Percentiles rank a stretch among this genome's conserved stretches.
Conservation (phyloP, 2,329 filamentous ascomycete genomes). For the Colletotrichum spinosum region DNA sequence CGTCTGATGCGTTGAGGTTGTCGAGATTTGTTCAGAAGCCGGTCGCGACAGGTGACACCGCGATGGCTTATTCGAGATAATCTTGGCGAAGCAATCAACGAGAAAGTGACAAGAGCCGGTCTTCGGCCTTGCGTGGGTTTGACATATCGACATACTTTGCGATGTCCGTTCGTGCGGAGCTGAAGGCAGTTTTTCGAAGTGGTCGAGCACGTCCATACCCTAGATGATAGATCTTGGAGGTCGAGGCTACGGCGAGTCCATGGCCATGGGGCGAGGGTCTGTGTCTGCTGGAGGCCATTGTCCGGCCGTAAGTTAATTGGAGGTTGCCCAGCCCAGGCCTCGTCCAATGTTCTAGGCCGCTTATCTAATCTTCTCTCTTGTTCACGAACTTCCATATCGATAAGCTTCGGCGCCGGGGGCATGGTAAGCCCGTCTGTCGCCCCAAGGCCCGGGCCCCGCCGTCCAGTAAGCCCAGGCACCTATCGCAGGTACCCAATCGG, state of each 20-base stretch:
- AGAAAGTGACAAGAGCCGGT: conserved; percentile 10
- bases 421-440: conserved; percentile 4
- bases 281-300: conserved; percentile 6
- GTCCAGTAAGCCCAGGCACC: too few species aligned
- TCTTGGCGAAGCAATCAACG: conserved; percentile 6
- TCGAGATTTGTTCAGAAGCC: neutral
- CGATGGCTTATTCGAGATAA: conserved; percentile 3
- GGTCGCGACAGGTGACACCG: conserved; percentile 14
- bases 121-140: conserved; percentile 4
- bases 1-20: neutral
- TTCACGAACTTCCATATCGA: conserved; percentile 5
- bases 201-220: conserved; percentile 1
- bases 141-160: conserved; percentile 12
- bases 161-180: conserved; percentile 6
- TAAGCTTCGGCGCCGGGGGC: conserved; percentile 11
- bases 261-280: conserved; percentile 2
- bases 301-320: conserved; percentile 2
- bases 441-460: too few species aligned
- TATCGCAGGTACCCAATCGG: too few species aligned
- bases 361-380: conserved; percentile 14
- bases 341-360: neutral
- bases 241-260: neutral
- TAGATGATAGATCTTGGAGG: neutral
- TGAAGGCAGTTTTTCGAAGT: neutral
- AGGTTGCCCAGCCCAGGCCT: conserved; percentile 6